Evolutionary conservation across 805 yeast genomes (phyloP).

Genomic region (Yarrowia sp.): DNA sequence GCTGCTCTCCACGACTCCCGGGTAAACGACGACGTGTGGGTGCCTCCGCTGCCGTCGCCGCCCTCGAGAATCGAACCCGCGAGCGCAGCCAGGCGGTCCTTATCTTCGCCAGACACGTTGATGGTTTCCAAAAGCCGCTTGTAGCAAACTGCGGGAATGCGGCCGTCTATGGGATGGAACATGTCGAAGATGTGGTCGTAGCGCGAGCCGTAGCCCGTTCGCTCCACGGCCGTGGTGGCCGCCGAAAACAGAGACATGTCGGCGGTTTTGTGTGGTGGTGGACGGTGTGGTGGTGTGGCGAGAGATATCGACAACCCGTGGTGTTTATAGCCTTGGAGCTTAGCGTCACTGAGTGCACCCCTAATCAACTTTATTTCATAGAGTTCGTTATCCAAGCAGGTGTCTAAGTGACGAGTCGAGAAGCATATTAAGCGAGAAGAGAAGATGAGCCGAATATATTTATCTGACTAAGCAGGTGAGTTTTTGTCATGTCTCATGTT

Average conservation of each 20-base stretch:
- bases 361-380: conserved; percentile 13
- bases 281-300: neutral
- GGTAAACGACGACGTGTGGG: conserved; percentile 18
- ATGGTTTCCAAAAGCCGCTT: conserved; percentile 36
- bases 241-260: conserved; percentile 26
- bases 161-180: conserved; percentile 38
- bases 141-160: conserved; percentile 37
- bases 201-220: conserved; percentile 22
- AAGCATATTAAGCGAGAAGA: neutral
- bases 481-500: too few species aligned
- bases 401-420: neutral
- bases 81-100: conserved; percentile 6
- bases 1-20: conserved; percentile 27
- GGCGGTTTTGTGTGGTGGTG: neutral
- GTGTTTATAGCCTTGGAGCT: neutral
- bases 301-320: too few species aligned
- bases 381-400: conserved; percentile 27
- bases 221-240: conserved; percentile 26
- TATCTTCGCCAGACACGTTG: conserved; percentile 21
- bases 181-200: conserved; percentile 38
- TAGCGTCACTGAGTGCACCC: conserved; percentile 12
- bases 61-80: conserved; percentile 9
- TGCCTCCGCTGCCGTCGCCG: conserved; percentile 6
- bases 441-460: too few species aligned
- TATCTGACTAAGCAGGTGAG: too few species aligned